Evolutionary conservation across 345 rosid species (phyloP).

Genomic region (Theobroma cacao): DNA sequence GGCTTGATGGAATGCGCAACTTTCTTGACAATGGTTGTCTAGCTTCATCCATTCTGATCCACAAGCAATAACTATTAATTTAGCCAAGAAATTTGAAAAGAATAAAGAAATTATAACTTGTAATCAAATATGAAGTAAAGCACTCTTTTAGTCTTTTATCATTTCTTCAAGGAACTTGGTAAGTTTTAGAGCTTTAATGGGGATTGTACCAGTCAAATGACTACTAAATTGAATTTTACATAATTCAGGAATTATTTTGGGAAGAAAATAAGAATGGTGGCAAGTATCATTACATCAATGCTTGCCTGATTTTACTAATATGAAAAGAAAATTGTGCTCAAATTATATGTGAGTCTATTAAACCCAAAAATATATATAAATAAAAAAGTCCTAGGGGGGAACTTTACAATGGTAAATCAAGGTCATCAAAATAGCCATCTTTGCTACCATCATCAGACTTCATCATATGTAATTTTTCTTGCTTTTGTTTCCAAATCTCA

Average conservation of each 20-base stretch:
- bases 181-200: no score
- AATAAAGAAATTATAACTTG: not conserved
- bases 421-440: slow-evolving; percentile 16
- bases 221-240: not conserved
- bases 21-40: slow-evolving; percentile 59
- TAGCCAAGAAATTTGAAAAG: not conserved
- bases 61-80: not conserved
- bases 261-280: not conserved
- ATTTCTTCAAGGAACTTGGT: no score
- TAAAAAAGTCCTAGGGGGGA: not conserved
- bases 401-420: slow-evolving; percentile 49
- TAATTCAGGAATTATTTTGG: not conserved
- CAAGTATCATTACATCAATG: not conserved
- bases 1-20: slow-evolving; percentile 42
- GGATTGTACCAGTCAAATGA: not conserved
- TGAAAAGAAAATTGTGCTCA: not conserved
- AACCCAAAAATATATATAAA: not conserved
- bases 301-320: not conserved
- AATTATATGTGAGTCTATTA: not conserved
- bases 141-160: not conserved
- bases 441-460: slow-evolving; percentile 26
- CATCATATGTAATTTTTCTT: slow-evolving; percentile 19
- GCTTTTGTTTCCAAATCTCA: slow-evolving; percentile 42
- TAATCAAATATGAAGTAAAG: not conserved
- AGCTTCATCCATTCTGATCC: slow-evolving; percentile 51